Percentiles rank a stretch among this genome's conserved stretches.
Evolutionary conservation across 1,284 basidiomycete species (phyloP).

Genomic region (Cystobasidium pallidum): DNA sequence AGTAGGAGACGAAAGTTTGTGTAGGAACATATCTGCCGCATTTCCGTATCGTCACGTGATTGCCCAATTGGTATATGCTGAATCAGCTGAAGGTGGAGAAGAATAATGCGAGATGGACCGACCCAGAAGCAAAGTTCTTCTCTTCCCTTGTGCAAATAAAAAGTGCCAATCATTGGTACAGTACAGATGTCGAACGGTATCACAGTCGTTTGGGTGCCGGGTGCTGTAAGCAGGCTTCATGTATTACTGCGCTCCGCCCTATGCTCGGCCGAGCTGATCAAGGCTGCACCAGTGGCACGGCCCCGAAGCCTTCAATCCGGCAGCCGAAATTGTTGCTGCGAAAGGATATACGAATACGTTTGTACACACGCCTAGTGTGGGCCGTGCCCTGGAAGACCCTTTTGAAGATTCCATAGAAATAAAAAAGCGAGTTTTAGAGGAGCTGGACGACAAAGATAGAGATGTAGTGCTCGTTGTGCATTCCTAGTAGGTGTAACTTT

Average conservation of each 20-base stretch:
- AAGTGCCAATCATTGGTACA: no score
- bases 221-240: constrained; percentile 11
- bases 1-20: no score
- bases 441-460: constrained; percentile 37
- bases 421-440: constrained; percentile 5
- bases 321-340: constrained; percentile 8
- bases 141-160: no score
- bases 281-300: constrained; percentile 26
- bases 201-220: constrained; percentile 34
- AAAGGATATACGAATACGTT: constrained; percentile 27
- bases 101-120: no score
- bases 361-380: constrained; percentile 25
- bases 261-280: not conserved
- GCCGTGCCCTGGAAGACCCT: constrained; percentile 17
- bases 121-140: no score
- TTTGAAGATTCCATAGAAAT: constrained; percentile 17
- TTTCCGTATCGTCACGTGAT: no score
- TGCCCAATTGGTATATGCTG: no score
- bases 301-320: constrained; percentile 10
- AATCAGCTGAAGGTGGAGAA: no score
- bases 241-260: not conserved
- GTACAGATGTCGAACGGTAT: constrained; percentile 25
- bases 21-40: no score
- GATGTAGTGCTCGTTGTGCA: constrained; percentile 45
- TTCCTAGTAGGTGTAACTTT: constrained; percentile 38